phyloP scores from a whole-genome alignment of 345 rosid genomes.

The Salix viminalis region DNA sequence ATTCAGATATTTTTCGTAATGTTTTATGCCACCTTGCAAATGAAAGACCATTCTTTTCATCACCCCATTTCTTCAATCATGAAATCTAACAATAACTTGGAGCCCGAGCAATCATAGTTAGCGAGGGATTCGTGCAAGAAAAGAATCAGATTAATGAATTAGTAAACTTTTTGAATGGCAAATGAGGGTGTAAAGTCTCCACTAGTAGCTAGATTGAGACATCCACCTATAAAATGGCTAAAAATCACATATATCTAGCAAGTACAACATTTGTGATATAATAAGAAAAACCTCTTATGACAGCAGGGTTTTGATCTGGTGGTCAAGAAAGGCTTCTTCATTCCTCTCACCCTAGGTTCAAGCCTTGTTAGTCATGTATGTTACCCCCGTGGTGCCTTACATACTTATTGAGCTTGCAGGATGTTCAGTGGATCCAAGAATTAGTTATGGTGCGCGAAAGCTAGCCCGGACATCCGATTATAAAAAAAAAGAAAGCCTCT shows the following conservation, averaged over 20 bases:
- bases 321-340: too few relatives aligned
- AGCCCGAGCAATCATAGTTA: background rate
- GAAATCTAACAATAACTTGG: background rate
- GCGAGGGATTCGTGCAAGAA: too few relatives aligned
- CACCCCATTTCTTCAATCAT: background rate
- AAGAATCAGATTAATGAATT: background rate
- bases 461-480: too few relatives aligned
- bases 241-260: background rate
- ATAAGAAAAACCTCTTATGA: background rate
- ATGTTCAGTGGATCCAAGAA: too few relatives aligned
- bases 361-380: too few relatives aligned
- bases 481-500: too few relatives aligned
- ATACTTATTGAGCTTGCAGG: too few relatives aligned
- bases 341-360: too few relatives aligned
- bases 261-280: background rate
- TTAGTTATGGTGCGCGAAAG: too few relatives aligned
- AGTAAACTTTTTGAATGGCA: background rate
- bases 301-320: too few relatives aligned
- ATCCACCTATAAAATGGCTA: background rate
- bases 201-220: background rate
- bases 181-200: background rate
- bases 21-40: background rate
- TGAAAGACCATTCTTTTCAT: background rate
- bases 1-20: background rate
- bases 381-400: too few relatives aligned